phyloP scores from a whole-genome alignment of 805 yeast species.

The Candida quercuum region DNA sequence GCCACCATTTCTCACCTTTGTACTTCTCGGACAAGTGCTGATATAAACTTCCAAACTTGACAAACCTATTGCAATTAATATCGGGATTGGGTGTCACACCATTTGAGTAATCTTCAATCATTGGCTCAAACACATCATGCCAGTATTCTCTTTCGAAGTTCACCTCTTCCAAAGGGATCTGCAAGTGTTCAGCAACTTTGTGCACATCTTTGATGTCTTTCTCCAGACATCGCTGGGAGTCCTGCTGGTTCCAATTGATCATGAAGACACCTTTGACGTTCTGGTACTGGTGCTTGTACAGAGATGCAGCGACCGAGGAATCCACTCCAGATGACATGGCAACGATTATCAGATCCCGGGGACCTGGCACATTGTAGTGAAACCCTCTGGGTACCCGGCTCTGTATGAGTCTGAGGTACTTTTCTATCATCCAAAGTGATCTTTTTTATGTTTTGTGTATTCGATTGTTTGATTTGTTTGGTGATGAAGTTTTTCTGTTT shows the following conservation, averaged over 20 bases:
- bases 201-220: constrained; percentile 85
- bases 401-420: background rate
- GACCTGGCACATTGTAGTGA: constrained; percentile 39
- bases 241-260: constrained; percentile 60
- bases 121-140: constrained; percentile 88
- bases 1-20: constrained; percentile 54
- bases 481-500: too few relatives aligned
- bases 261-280: constrained; percentile 82
- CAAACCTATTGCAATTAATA: constrained; percentile 75
- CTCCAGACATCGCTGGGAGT: constrained; percentile 66
- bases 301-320: constrained; percentile 80
- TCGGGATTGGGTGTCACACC: constrained; percentile 97
- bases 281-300: constrained; percentile 47
- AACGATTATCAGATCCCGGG: constrained; percentile 59
- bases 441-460: too few relatives aligned
- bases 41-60: constrained; percentile 80
- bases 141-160: constrained; percentile 91
- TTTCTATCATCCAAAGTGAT: background rate
- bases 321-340: constrained; percentile 99
- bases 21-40: constrained; percentile 43
- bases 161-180: constrained; percentile 68
- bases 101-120: constrained; percentile 62
- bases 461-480: too few relatives aligned
- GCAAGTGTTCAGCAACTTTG: constrained; percentile 50
- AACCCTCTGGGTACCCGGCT: constrained; percentile 15